Percentiles rank a stretch among this genome's conserved stretches.
These are phyloP conservation scores for Puccinia polysora DNA, from an alignment of 1,284 basidiomycete genomes.

Conservation along the genomic window DNA sequence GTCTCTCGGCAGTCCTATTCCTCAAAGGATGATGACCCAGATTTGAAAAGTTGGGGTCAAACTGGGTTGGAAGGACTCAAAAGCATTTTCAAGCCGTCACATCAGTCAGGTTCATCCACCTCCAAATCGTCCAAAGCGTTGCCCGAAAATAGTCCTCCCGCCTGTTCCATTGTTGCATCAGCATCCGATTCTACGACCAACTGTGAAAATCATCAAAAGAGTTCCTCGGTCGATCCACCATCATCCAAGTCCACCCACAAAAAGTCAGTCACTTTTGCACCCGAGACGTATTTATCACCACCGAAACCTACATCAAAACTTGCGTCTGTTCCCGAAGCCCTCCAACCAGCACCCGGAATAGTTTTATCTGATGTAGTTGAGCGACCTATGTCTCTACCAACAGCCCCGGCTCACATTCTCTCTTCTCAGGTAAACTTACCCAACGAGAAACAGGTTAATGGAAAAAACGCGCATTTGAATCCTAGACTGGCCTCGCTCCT, in stretches of 20 bases:
- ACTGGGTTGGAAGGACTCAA: conserved; percentile 25
- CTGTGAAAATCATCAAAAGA: not conserved
- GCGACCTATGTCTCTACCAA: not conserved
- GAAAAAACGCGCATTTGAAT: conserved; percentile 33
- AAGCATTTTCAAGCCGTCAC: conserved; percentile 12
- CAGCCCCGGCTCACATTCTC: not conserved
- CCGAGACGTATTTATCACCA: conserved; percentile 12
- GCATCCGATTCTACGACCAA: not conserved
- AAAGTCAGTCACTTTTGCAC: conserved; percentile 41
- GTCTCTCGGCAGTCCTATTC: not conserved
- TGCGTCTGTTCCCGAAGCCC: not conserved
- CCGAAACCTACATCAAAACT: not conserved
- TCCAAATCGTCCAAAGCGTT: not conserved
- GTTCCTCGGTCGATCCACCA: not conserved
- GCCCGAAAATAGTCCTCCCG: not conserved
- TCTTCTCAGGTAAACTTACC: not conserved
- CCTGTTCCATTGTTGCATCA: not conserved
- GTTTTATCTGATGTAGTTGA: conserved; percentile 32
- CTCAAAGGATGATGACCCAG: conserved; percentile 10
- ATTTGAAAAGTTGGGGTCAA: conserved; percentile 22
- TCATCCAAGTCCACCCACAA: conserved; percentile 3
- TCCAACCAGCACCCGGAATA: conserved; percentile 9
- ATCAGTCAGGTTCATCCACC: not conserved
- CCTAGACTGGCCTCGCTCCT: conserved; percentile 24
- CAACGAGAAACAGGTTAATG: conserved; percentile 10